Conservation (phyloP, 148 eudicot genomes). For the Rhododendron ovatum region DNA sequence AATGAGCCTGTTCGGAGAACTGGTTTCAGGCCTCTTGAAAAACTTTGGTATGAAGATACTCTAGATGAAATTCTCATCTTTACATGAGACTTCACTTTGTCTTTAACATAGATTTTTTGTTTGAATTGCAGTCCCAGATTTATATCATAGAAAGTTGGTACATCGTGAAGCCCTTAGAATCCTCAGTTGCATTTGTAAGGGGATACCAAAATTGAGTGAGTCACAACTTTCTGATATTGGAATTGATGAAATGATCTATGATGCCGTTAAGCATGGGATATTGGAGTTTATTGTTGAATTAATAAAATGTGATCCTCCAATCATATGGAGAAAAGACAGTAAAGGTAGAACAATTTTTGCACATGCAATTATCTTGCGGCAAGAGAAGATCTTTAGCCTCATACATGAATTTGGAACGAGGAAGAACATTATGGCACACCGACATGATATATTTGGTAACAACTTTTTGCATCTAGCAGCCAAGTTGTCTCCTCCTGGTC, state of each 20-base stretch:
- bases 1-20: not conserved
- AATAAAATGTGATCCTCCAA: conserved; percentile 7
- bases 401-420: conserved; percentile 9
- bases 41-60: not conserved
- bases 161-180: not conserved
- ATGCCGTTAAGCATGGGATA: not conserved
- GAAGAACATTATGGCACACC: not conserved
- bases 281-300: not conserved
- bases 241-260: not conserved
- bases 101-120: not conserved
- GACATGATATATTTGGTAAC: not conserved
- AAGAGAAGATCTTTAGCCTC: conserved; percentile 10
- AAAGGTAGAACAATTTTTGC: conserved; percentile 10
- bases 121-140: not conserved
- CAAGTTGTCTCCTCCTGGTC: conserved; percentile 10
- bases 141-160: not conserved
- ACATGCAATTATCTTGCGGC: conserved; percentile 10
- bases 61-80: not conserved
- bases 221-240: not conserved
- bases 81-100: not conserved
- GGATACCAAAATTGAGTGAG: not conserved
- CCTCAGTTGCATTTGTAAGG: conserved; percentile 1
- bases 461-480: conserved; percentile 14
- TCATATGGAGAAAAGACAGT: conserved; percentile 10
- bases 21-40: not conserved